Evolutionary conservation across 345 rosid genomes (phyloP), one percentile per base, ranked within the genome.

Genomic region (Cochlearia excelsa): DNA sequence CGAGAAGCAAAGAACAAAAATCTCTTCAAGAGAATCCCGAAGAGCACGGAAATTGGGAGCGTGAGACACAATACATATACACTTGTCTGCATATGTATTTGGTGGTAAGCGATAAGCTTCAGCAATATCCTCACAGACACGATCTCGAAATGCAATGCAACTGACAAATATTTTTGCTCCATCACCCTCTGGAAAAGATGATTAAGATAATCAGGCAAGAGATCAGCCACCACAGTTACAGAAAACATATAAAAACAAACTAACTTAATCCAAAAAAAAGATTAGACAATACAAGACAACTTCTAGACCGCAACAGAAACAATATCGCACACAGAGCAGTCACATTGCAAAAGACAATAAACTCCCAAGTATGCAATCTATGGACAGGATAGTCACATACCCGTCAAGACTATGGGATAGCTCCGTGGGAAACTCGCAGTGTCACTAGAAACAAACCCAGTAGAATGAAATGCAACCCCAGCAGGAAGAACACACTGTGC

Each of bases 351-450:
- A 43, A 31, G 56, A 37, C 64, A 30, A n/a, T 9, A 44, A 37
- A 49, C 45, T 6, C 56, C 27, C 69, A 47, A 27, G 28, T 26
- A 56, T 38, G 34, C n/a, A 35, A 42, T 34, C 11, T 8, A 48
- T 34, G 54, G 33, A 50, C 26, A 43, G n/a, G 33, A 50, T 28
- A 43, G n/a, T 51, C 16, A 63, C 71, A 50, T 69, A 94, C 99
- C 99, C 1, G 99, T 94, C 58, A 94, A 76, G 46, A 94, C 99
- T 39, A 94, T 90, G 11, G 97, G 99, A 75, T 89, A 94, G 77
- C 90, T 90, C 67, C 95, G 78, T 0, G 96, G 99, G 68, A 74
- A 77, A 35, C 86, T 79, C 8, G 76, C 75, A 60, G 88, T 67
- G 61, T 85, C 82, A 50, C 54, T 75, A n/a, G 81, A 60, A 74